Evolutionary conservation across 495 filamentous ascomycete species (phyloP).

Genomic region (Podospora tetraspora): DNA sequence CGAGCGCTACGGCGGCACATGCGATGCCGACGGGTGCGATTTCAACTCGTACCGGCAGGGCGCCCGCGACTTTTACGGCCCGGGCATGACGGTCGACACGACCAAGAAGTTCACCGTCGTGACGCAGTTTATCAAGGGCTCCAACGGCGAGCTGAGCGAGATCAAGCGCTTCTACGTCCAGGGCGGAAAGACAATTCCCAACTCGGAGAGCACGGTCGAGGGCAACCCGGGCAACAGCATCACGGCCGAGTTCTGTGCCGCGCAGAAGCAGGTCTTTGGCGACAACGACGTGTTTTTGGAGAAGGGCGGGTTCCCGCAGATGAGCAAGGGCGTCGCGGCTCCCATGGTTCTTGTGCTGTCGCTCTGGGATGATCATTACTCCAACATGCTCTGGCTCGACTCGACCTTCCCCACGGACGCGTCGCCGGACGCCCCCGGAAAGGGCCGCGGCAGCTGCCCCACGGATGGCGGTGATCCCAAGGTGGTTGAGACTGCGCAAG

Average conservation of each 20-base stretch:
- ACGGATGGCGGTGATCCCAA: slow-evolving; percentile 52
- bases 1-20: slow-evolving; percentile 49
- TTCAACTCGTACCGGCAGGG: slow-evolving; percentile 70
- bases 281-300: slow-evolving; percentile 53
- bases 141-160: slow-evolving; percentile 47
- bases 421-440: slow-evolving; percentile 47
- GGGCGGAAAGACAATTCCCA: slow-evolving; percentile 54
- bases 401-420: slow-evolving; percentile 58
- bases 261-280: slow-evolving; percentile 40
- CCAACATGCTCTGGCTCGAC: slow-evolving; percentile 80
- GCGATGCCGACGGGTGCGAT: slow-evolving; percentile 66
- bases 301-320: slow-evolving; percentile 53
- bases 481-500: slow-evolving; percentile 49
- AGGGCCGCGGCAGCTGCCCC: slow-evolving; percentile 61
- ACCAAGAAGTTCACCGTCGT: slow-evolving; percentile 62
- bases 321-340: slow-evolving; percentile 48
- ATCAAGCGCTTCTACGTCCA: slow-evolving; percentile 68
- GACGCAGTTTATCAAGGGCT: slow-evolving; percentile 55
- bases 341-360: slow-evolving; percentile 70
- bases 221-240: slow-evolving; percentile 46
- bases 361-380: slow-evolving; percentile 68
- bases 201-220: slow-evolving; percentile 43
- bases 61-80: slow-evolving; percentile 55
- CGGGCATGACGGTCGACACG: slow-evolving; percentile 57
- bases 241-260: slow-evolving; percentile 19